These are phyloP conservation scores for Trebouxia sp. DNA, from an alignment of 139 green algal genomes.

Conservation along the genomic window DNA sequence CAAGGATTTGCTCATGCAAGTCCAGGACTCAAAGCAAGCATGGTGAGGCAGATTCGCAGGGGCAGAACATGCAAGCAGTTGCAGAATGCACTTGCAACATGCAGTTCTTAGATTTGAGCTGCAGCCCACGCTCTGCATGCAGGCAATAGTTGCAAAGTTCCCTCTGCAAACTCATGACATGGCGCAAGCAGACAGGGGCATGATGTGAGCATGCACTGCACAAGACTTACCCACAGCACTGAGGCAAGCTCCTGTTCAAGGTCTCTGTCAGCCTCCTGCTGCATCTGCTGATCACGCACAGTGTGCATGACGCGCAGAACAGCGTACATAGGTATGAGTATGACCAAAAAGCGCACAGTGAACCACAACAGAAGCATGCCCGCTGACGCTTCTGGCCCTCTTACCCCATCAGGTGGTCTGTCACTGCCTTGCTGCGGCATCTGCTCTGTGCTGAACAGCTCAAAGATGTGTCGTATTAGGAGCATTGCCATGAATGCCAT, in stretches of 20 bases:
- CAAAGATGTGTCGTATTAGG: conserved; percentile 8
- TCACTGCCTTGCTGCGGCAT: neutral
- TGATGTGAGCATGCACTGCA: no score
- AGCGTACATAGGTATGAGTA: conserved; percentile 14
- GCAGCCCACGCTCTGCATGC: no score
- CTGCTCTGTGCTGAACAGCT: neutral
- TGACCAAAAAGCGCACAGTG: neutral
- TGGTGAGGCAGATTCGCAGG: no score
- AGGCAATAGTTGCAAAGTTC: no score
- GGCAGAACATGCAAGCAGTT: no score
- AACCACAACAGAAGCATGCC: conserved; percentile 16
- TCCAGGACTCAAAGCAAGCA: no score
- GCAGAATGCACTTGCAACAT: no score
- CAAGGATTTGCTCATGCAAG: no score
- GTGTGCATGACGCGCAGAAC: conserved; percentile 16
- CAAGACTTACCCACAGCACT: conserved; percentile 9
- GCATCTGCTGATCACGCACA: neutral
- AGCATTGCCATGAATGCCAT: conserved; percentile 2
- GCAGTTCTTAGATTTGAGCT: no score
- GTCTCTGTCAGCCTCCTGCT: neutral
- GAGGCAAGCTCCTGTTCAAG: neutral
- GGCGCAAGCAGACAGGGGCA: no score
- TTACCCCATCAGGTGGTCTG: neutral
- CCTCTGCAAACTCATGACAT: no score
- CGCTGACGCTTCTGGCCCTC: neutral